phyloP scores from a whole-genome alignment of 2,329 filamentous ascomycete genomes.

The Pseudohalonectria lignicola region DNA sequence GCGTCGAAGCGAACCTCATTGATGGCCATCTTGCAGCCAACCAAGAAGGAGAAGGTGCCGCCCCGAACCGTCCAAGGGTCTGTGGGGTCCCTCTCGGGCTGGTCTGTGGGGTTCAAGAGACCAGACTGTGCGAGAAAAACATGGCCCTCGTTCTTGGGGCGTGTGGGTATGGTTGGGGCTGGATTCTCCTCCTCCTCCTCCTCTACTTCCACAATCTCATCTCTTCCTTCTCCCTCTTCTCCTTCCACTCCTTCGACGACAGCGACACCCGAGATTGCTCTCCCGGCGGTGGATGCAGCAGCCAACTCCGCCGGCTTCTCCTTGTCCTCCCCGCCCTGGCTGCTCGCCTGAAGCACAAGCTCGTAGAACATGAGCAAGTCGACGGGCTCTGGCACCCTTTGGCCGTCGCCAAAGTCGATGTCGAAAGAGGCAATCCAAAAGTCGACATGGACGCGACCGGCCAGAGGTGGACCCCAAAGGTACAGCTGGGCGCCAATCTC shows the following conservation, averaged over 20 bases:
- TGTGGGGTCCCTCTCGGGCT: conserved; percentile 2
- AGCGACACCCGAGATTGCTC: too few species aligned
- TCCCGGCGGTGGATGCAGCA: not conserved
- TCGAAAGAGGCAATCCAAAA: conserved; percentile 17
- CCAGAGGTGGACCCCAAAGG: conserved; percentile 17
- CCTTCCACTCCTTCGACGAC: too few species aligned
- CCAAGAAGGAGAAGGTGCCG: conserved; percentile 10
- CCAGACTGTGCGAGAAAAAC: not conserved
- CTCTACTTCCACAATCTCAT: conserved; percentile 6
- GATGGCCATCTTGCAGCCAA: conserved; percentile 3
- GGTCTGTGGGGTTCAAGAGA: not conserved
- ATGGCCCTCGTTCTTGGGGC: not conserved
- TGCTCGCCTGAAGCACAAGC: not conserved
- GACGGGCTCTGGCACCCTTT: not conserved
- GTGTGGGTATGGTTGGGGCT: not conserved
- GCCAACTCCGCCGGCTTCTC: conserved; percentile 3
- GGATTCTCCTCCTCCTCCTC: not conserved
- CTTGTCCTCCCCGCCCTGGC: not conserved
- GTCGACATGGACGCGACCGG: conserved; percentile 18
- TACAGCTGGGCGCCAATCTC: conserved; percentile 16
- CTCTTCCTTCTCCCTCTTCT: too few species aligned
- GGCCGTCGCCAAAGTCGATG: conserved; percentile 13
- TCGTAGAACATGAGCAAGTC: not conserved
- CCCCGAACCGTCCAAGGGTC: conserved; percentile 9
- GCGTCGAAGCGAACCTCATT: not conserved